Evolutionary conservation across 164 flowering plant genomes (phyloP).

Genomic region (Umbilicus rupestris): DNA sequence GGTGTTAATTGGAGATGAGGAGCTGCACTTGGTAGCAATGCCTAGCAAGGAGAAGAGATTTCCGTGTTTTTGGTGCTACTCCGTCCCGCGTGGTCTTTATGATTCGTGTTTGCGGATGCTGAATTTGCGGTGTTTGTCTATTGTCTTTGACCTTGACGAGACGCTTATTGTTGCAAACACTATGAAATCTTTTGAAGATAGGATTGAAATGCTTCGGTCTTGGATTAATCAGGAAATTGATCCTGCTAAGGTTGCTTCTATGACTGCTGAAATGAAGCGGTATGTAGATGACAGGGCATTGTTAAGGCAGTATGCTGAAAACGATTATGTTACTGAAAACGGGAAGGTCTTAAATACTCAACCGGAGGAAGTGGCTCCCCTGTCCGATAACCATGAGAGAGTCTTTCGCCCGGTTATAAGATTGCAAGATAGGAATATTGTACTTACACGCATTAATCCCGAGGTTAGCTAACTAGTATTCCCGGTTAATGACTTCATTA

Average conservation of each 20-base stretch:
- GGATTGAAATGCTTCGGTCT: conserved; percentile 58
- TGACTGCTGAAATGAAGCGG: conserved; percentile 77
- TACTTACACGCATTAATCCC: conserved; percentile 94
- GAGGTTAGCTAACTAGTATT: conserved; percentile 43
- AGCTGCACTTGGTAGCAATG: conserved; percentile 94
- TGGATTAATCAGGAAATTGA: conserved; percentile 68
- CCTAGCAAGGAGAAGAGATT: conserved; percentile 67
- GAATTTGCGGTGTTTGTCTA: conserved; percentile 69
- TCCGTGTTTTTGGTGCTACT: conserved; percentile 84
- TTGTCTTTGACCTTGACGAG: conserved; percentile 97
- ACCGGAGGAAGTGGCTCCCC: conserved; percentile 55
- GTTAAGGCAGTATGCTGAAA: conserved; percentile 73
- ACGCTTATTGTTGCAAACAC: conserved; percentile 96
- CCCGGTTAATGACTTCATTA: background rate
- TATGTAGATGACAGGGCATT: conserved; percentile 66
- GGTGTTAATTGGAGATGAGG: conserved; percentile 61
- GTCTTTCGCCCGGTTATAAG: conserved; percentile 73
- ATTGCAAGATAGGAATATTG: conserved; percentile 72
- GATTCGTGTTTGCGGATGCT: conserved; percentile 59
- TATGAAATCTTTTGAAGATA: conserved; percentile 91
- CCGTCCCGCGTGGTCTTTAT: conserved; percentile 56
- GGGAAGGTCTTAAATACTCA: conserved; percentile 54
- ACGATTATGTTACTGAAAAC: conserved; percentile 59
- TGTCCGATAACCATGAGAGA: conserved; percentile 40
- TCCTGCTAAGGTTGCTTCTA: conserved; percentile 43